Evolutionary conservation across 164 flowering plant species (phyloP), one percentile per base, ranked within the genome.

Genomic region (Warburgia ugandensis): DNA sequence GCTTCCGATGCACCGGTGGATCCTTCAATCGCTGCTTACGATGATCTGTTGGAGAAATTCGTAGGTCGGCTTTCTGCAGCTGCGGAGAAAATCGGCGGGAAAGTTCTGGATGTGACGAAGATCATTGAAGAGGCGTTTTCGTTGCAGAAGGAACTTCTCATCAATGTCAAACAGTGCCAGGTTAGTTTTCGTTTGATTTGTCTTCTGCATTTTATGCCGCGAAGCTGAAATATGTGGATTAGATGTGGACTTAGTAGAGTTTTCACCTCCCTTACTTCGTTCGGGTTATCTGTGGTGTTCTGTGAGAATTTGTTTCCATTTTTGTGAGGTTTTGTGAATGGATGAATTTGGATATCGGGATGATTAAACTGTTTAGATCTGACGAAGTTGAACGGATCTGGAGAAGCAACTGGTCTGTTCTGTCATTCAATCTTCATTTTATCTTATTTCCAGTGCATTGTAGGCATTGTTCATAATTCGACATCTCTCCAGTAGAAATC

Each of bases 21-120:
- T 75, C 95, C 96, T 38, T 52, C 95, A 48, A 81, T 89, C 49
- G 32, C 48, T 36, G 97, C 94, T 13, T 94, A 61, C 26, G 88
- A 74, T 11, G 96, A 86, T 72, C 55, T 89, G 50, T 64, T 68
- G 47, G 47, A 56, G 48, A 55, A 71, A 67, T 72, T 22, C 41
- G 43, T 83, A 4, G 77, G 58, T 52, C 74, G 77, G 78, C 70
- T 89, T 63, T 65, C 68, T 10, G 54, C 56, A 4, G 88, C 84
- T 3, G 96, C 83, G 11, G 88, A 73, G 78, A 83, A 79, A 78
- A 89, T 94, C 38, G 99, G 99, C 0, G 99, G 89, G 9, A 68
- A 83, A 58, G 96, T 86, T 47, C 52, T 77, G 32, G 92, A 83
- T 3, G 84, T 58, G 14, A 78, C 95, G 10, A 81, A 73, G 76